Conservation (phyloP, 257 asterid genomes). For the Plectranthus barbatus region DNA sequence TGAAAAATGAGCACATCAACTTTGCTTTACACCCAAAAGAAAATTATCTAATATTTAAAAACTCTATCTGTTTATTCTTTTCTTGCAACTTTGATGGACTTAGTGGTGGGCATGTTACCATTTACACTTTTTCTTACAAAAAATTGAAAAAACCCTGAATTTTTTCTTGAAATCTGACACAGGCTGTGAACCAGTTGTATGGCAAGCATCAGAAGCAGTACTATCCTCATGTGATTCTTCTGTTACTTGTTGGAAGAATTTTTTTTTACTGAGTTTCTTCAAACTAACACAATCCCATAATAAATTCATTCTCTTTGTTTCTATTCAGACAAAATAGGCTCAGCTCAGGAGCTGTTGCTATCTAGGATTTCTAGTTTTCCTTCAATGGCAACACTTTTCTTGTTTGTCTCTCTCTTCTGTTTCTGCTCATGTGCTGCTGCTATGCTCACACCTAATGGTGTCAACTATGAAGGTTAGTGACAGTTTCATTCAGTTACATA, state of each 20-base stretch:
- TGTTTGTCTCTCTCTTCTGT: slow-evolving; percentile 27
- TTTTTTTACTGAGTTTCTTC: slow-evolving; percentile 6
- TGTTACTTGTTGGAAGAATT: no score
- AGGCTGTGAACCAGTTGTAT: no score
- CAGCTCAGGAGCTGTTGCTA: no score
- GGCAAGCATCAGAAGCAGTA: no score
- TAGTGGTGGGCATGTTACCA: slow-evolving; percentile 60
- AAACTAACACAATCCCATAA: background rate
- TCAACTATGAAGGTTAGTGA: slow-evolving; percentile 94
- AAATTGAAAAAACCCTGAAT: no score
- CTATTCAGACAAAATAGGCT: slow-evolving; percentile 1
- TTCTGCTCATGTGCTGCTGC: slow-evolving; percentile 43
- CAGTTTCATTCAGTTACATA: no score
- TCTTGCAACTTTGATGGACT: slow-evolving; percentile 45
- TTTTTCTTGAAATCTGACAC: slow-evolving; percentile 28
- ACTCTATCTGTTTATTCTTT: slow-evolving; percentile 39
- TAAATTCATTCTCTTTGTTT: background rate
- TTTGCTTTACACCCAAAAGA: slow-evolving; percentile 14
- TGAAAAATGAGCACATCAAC: slow-evolving; percentile 26
- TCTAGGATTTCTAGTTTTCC: slow-evolving; percentile 3
- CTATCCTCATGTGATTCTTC: no score
- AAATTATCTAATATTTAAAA: slow-evolving; percentile 4
- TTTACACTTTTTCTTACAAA: no score
- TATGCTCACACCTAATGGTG: slow-evolving; percentile 76
- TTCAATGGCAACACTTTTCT: slow-evolving; percentile 23